Base-by-base conservation (phyloP, 352 stramenopile species). In the Blastocystis sp. region DNA sequence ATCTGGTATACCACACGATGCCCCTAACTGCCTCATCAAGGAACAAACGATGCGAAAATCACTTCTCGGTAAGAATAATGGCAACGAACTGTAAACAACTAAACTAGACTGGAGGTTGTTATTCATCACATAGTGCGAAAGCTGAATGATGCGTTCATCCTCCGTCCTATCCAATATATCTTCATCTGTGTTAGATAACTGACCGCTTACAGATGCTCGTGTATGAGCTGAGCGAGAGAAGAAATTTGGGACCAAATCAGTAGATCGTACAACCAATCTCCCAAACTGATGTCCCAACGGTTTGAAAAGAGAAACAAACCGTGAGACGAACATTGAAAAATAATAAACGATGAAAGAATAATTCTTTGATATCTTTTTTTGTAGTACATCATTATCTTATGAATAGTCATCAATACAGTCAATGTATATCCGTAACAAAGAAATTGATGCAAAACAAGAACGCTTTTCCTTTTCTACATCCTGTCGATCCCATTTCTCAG, bases 401-500 rank as follows among this genome's bases (percentile, higher is more conserved):
- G 30, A 34, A 34, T 34, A 34, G 30, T 34, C 30, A 34, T 34
- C 30, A 34, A 1, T 34, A 34, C 30, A 34, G 30, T 34, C 30
- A 34, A 34, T 34, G 30, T 34, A 34, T 34, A 34, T 34, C 30
- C 30, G 30, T 34, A 1, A 34, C 30, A 34, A 34, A 34, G 30
- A 34, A 34, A 34, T 59, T 89, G 43, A 89, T 89, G 78, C 43
- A 65, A 34, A 34, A 89, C 59, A 59, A 89, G 6, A 89, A 89
- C 45, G 41, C 55, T 5, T 78, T 34, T 50, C 55, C 47, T 20
- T 95, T 96, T 85, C 95, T 95, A 76, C 92, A 92, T 56, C 93
- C 92, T 55, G 94, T 96, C 62, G 94, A 96, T 66, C 93, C 93
- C 0, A 91, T 95, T 26, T 90, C 78, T 56, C 94, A 93, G 91